phyloP scores from a whole-genome alignment of 345 rosid genomes.

The Boechera stricta region DNA sequence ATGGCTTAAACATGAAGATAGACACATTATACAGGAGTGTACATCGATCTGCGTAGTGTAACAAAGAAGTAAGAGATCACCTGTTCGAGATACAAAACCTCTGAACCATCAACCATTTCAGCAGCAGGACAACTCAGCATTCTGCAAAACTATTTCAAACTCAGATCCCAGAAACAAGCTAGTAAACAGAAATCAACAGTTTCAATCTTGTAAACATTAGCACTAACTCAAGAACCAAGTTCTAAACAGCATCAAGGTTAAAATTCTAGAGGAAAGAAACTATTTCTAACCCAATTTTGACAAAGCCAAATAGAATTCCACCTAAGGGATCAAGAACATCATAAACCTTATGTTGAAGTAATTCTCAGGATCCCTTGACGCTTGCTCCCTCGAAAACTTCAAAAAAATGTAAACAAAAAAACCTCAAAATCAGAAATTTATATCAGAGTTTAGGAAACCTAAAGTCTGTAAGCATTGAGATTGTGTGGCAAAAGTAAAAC shows the following conservation, averaged over 20 bases:
- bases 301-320: neutral
- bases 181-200: neutral
- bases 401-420: constrained; percentile 17
- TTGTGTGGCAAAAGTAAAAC: constrained; percentile 32
- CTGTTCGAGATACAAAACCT: constrained; percentile 78
- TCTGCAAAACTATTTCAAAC: constrained; percentile 52
- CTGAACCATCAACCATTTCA: constrained; percentile 90
- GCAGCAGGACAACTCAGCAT: constrained; percentile 83
- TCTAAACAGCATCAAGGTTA: neutral
- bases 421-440: constrained; percentile 3
- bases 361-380: constrained; percentile 83
- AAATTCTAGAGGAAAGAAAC: neutral
- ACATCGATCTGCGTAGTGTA: neutral
- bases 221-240: neutral
- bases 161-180: constrained; percentile 17
- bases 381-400: constrained; percentile 87
- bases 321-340: constrained; percentile 2
- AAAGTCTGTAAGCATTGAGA: constrained; percentile 2
- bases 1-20: neutral
- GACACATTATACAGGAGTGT: neutral
- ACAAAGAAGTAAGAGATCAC: constrained; percentile 45
- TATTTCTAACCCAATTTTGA: too few species aligned
- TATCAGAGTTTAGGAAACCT: neutral
- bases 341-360: constrained; percentile 88
- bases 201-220: neutral